Conservation (phyloP, 805 yeast species). For the Starmerella sp. region DNA sequence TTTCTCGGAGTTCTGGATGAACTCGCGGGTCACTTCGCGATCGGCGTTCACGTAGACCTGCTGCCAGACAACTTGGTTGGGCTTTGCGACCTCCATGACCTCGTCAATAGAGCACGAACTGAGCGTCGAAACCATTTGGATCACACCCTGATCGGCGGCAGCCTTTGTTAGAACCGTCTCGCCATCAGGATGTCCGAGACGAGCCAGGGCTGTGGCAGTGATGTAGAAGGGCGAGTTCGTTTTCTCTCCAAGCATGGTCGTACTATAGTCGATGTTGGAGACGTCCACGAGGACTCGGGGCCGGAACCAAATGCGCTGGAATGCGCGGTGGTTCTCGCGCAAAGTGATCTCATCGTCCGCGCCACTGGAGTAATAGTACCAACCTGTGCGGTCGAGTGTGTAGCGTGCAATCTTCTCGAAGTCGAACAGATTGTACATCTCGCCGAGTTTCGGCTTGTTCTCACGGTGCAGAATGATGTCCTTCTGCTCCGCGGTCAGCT, state of each 20-base stretch:
- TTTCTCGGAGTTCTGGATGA: constrained; percentile 60
- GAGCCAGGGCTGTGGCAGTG: constrained; percentile 86
- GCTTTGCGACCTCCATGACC: constrained; percentile 56
- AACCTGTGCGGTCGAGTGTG: constrained; percentile 64
- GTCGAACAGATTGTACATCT: constrained; percentile 68
- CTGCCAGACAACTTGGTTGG: constrained; percentile 72
- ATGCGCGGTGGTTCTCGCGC: constrained; percentile 85
- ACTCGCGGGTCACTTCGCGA: constrained; percentile 46
- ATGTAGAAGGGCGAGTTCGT: constrained; percentile 73
- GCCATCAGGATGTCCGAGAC: constrained; percentile 87
- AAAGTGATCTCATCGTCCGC: constrained; percentile 85
- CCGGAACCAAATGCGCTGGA: constrained; percentile 75
- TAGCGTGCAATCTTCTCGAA: constrained; percentile 78
- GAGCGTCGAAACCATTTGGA: constrained; percentile 88
- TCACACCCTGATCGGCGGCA: constrained; percentile 57
- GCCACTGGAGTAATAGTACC: constrained; percentile 90
- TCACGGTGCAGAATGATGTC: constrained; percentile 27
- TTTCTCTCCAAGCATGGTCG: constrained; percentile 63
- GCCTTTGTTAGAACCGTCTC: constrained; percentile 76
- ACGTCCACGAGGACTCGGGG: constrained; percentile 80
- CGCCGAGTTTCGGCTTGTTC: constrained; percentile 56
- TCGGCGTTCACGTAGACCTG: constrained; percentile 78
- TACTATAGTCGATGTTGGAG: constrained; percentile 51
- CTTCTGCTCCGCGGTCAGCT: constrained; percentile 11
- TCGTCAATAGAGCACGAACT: constrained; percentile 85